phyloP scores from a whole-genome alignment of 73 alveolate species.

The Paramecium biaurelia region DNA sequence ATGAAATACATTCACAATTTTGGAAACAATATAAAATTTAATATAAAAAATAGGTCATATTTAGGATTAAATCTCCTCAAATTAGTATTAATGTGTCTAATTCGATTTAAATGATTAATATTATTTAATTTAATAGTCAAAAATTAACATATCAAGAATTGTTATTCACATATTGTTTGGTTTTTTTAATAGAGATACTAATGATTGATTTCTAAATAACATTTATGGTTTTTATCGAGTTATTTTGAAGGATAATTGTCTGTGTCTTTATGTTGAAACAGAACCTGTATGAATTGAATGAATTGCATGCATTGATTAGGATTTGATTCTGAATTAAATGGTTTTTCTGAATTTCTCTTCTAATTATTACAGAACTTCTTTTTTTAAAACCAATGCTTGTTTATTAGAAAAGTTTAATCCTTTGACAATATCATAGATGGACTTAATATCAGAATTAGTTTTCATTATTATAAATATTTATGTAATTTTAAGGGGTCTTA shows the following conservation, averaged over 20 bases:
- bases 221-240: not conserved
- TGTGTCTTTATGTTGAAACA: not conserved
- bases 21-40: not conserved
- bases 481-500: not conserved
- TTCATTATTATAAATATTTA: not conserved
- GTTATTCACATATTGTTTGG: not conserved
- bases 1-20: not conserved
- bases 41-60: not conserved
- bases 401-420: not conserved
- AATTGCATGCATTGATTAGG: not conserved
- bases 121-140: not conserved
- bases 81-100: not conserved
- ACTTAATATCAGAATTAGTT: not conserved
- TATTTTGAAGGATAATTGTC: not conserved
- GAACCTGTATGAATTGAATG: conserved; percentile 1
- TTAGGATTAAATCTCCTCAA: not conserved
- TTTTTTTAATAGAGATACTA: not conserved
- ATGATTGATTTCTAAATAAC: not conserved
- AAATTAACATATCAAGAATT: not conserved
- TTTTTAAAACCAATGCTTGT: not conserved
- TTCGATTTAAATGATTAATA: not conserved
- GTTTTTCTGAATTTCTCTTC: not conserved
- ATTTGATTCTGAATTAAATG: not conserved
- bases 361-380: not conserved
- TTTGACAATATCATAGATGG: not conserved